These are phyloP conservation scores for Herpetospermum pedunculosum DNA, from an alignment of 306 rosid genomes.

Conservation along the genomic window DNA sequence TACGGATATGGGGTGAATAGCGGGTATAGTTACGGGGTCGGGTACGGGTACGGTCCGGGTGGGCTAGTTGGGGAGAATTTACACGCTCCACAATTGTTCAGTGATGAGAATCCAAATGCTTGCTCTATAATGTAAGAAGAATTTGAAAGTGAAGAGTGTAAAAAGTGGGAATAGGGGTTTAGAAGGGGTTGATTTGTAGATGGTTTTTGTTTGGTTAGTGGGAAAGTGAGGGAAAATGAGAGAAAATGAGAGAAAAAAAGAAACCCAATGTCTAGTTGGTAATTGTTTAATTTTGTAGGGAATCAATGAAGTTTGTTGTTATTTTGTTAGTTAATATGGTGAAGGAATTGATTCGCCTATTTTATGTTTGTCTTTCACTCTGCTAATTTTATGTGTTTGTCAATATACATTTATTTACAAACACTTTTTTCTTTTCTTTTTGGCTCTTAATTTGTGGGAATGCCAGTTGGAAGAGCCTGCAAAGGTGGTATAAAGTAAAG, in stretches of 20 bases:
- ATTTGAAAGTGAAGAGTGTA: neutral
- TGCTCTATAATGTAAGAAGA: constrained; percentile 57
- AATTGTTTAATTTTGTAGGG: constrained; percentile 4
- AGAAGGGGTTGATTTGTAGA: too few species aligned
- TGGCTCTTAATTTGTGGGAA: neutral
- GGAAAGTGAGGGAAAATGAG: neutral
- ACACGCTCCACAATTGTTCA: constrained; percentile 52
- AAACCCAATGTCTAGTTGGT: constrained; percentile 10
- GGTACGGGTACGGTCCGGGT: constrained; percentile 21
- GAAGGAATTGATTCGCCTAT: neutral
- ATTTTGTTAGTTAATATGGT: neutral
- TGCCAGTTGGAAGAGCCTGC: neutral
- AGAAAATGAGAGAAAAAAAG: neutral
- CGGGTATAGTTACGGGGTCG: constrained; percentile 8
- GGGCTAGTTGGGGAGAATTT: constrained; percentile 21
- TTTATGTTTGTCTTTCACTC: neutral
- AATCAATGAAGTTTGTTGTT: neutral
- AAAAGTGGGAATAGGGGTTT: neutral
- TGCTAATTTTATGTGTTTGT: neutral
- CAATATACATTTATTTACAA: neutral
- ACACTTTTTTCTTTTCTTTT: neutral
- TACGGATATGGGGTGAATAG: constrained; percentile 10
- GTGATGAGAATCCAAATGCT: constrained; percentile 83
- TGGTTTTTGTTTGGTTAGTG: neutral
- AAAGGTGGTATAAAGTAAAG: neutral